phyloP scores from a whole-genome alignment of 352 stramenopile genomes.

The Phytopythium aichiense region DNA sequence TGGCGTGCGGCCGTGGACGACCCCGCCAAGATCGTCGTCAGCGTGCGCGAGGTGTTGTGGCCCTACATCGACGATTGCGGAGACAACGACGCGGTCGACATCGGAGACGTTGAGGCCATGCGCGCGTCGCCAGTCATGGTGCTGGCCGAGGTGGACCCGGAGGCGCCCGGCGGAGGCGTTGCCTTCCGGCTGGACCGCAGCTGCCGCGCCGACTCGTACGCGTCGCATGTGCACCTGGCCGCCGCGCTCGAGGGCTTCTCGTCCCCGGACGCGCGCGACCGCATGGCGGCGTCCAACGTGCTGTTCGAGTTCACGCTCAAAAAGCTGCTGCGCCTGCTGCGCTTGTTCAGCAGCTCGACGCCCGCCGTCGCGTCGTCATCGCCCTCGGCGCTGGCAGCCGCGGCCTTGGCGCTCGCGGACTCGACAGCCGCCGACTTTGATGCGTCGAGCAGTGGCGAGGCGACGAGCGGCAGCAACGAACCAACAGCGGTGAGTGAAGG shows the following conservation, averaged over 20 bases:
- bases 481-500: neutral
- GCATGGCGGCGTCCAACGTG: constrained; percentile 77
- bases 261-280: constrained; percentile 61
- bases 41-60: constrained; percentile 72
- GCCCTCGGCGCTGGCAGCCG: neutral
- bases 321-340: constrained; percentile 66
- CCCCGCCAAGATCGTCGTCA: constrained; percentile 50
- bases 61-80: constrained; percentile 45
- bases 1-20: constrained; percentile 5
- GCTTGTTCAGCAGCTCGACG: constrained; percentile 72
- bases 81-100: constrained; percentile 8
- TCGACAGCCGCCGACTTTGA: neutral
- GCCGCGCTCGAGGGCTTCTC: constrained; percentile 56
- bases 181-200: constrained; percentile 70
- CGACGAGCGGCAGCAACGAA: neutral
- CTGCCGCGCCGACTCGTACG: constrained; percentile 27
- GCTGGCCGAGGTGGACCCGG: constrained; percentile 61
- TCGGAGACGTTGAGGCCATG: constrained; percentile 17
- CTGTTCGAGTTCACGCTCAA: constrained; percentile 73
- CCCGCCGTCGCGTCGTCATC: constrained; percentile 18
- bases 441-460: neutral
- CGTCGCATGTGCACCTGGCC: constrained; percentile 69
- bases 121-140: constrained; percentile 50
- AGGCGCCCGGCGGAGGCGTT: constrained; percentile 51
- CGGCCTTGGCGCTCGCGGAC: neutral